phyloP scores from a whole-genome alignment of 352 stramenopile genomes.

The Phytophthora nicotianae region DNA sequence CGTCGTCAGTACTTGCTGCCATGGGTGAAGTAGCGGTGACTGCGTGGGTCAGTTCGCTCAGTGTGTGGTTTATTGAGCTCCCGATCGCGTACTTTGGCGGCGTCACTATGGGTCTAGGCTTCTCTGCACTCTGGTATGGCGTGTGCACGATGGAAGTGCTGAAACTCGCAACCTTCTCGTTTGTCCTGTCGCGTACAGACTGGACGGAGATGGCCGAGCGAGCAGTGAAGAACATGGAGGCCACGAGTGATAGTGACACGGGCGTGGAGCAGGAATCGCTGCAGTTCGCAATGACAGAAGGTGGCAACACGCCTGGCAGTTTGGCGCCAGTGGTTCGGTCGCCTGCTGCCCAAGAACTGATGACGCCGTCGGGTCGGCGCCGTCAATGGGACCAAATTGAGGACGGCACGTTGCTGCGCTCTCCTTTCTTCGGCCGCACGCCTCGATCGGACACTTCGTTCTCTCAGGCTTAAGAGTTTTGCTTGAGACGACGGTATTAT shows the following conservation, averaged over 20 bases:
- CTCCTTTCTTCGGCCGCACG: slow-evolving; percentile 36
- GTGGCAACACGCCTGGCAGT: slow-evolving; percentile 60
- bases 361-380: slow-evolving; percentile 56
- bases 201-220: slow-evolving; percentile 50
- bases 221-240: slow-evolving; percentile 49
- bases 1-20: slow-evolving; percentile 47
- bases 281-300: slow-evolving; percentile 48
- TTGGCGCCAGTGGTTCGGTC: slow-evolving; percentile 51
- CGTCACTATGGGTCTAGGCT: slow-evolving; percentile 51
- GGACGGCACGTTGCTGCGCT: slow-evolving; percentile 36
- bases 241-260: slow-evolving; percentile 41
- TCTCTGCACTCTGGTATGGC: slow-evolving; percentile 56
- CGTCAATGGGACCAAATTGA: slow-evolving; percentile 67
- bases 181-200: slow-evolving; percentile 42
- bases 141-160: slow-evolving; percentile 53
- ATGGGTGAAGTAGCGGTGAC: slow-evolving; percentile 63
- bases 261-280: slow-evolving; percentile 46
- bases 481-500: slow-evolving; percentile 32
- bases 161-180: slow-evolving; percentile 48
- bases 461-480: slow-evolving; percentile 27
- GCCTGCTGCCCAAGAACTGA: slow-evolving; percentile 49
- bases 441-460: slow-evolving; percentile 26
- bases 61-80: slow-evolving; percentile 64
- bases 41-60: slow-evolving; percentile 56
- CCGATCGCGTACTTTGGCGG: slow-evolving; percentile 60